Percentiles rank a stretch among this genome's conserved stretches.
phyloP scores from a whole-genome alignment of 768 basidiomycete species.

The Tephrocybe sp. region DNA sequence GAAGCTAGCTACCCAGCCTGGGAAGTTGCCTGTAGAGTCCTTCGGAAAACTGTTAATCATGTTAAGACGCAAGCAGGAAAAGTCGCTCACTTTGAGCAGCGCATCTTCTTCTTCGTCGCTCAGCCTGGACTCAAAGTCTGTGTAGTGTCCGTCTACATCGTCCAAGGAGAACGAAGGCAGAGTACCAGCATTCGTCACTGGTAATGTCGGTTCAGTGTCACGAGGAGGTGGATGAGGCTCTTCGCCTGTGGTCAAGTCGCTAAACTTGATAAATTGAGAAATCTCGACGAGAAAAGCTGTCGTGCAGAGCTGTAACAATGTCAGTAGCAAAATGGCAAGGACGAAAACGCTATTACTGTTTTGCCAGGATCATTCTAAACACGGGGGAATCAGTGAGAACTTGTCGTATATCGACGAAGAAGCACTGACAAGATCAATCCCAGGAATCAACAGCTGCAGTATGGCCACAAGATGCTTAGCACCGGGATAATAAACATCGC shows the following conservation, averaged over 20 bases:
- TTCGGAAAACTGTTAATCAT: slow-evolving; percentile 18
- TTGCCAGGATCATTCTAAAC: slow-evolving; percentile 75
- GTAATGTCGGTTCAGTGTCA: slow-evolving; percentile 35
- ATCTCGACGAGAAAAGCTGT: slow-evolving; percentile 75
- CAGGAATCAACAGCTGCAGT: slow-evolving; percentile 79
- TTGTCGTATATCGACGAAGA: neutral
- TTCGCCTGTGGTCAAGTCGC: slow-evolving; percentile 52
- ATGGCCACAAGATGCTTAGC: slow-evolving; percentile 81
- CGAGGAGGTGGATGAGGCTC: slow-evolving; percentile 25
- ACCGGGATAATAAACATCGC: slow-evolving; percentile 77
- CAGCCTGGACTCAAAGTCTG: slow-evolving; percentile 40
- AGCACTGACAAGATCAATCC: slow-evolving; percentile 74
- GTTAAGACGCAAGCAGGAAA: neutral
- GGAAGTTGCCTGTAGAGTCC: slow-evolving; percentile 72
- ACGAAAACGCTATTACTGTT: slow-evolving; percentile 48
- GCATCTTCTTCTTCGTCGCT: slow-evolving; percentile 70
- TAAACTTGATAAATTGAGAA: slow-evolving; percentile 73
- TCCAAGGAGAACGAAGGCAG: slow-evolving; percentile 38
- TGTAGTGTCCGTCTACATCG: slow-evolving; percentile 36
- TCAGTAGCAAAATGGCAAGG: slow-evolving; percentile 9
- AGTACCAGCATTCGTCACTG: slow-evolving; percentile 23
- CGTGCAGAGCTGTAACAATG: slow-evolving; percentile 57
- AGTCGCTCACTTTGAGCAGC: slow-evolving; percentile 46
- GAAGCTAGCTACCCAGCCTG: slow-evolving; percentile 84
- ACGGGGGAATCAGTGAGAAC: slow-evolving; percentile 6